These are phyloP conservation scores for Firmiana major DNA, from an alignment of 345 rosid species.

Conservation along the genomic window DNA sequence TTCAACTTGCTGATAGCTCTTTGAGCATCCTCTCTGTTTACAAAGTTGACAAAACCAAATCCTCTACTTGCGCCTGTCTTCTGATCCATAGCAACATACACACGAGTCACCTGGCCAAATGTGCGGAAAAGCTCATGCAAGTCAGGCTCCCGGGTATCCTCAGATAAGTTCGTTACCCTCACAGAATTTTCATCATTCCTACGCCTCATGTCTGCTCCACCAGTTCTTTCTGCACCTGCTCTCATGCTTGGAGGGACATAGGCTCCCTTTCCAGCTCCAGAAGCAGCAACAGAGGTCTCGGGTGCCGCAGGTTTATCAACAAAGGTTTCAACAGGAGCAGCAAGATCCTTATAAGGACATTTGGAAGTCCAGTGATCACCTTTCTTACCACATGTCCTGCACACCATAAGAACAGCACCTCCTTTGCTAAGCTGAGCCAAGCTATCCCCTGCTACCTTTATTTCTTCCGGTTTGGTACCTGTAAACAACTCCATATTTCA, in stretches of 20 bases:
- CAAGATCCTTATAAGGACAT: slow-evolving; percentile 64
- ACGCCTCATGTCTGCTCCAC: slow-evolving; percentile 26
- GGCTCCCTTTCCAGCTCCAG: slow-evolving; percentile 35
- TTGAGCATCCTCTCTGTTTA: slow-evolving; percentile 29
- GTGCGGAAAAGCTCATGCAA: slow-evolving; percentile 38
- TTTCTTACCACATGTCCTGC: slow-evolving; percentile 55
- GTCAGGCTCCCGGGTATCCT: slow-evolving; percentile 37
- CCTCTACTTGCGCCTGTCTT: slow-evolving; percentile 30
- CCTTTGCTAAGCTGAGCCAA: slow-evolving; percentile 44
- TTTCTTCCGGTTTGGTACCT: slow-evolving; percentile 46
- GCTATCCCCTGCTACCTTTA: slow-evolving; percentile 36
- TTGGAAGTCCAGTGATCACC: slow-evolving; percentile 72
- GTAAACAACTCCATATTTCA: slow-evolving; percentile 3
- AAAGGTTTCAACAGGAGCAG: slow-evolving; percentile 31
- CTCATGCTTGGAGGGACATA: slow-evolving; percentile 55
- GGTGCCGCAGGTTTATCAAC: slow-evolving; percentile 37
- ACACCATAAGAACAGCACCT: slow-evolving; percentile 59
- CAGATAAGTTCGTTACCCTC: slow-evolving; percentile 32
- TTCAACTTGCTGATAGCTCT: slow-evolving; percentile 38
- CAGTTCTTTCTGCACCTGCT: slow-evolving; percentile 21
- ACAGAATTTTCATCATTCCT: slow-evolving; percentile 31
- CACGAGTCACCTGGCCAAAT: slow-evolving; percentile 33
- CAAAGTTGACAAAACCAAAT: slow-evolving; percentile 35
- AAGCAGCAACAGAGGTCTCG: slow-evolving; percentile 28
- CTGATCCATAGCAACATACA: slow-evolving; percentile 30